These are phyloP conservation scores for Hypericum perforatum DNA, from an alignment of 345 rosid genomes.

Conservation along the genomic window DNA sequence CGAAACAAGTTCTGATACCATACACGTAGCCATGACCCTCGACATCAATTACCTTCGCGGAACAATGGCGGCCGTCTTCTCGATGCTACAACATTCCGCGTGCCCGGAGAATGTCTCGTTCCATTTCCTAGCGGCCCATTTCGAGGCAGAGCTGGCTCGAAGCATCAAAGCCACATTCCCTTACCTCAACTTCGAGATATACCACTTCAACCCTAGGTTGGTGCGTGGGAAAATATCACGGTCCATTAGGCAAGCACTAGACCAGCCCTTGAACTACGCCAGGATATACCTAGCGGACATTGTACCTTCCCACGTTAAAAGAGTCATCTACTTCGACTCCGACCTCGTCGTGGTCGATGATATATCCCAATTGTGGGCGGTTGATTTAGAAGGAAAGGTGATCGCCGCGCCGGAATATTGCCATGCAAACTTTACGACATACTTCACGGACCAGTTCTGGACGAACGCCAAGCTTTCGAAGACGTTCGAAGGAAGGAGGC, in stretches of 20 bases:
- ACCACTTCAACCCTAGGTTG: conserved; percentile 37
- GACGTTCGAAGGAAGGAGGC: conserved; percentile 39
- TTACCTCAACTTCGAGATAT: conserved; percentile 43
- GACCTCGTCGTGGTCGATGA: conserved; percentile 63
- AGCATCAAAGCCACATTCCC: conserved; percentile 50
- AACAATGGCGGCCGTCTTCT: conserved; percentile 59
- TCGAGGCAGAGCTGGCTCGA: conserved; percentile 27
- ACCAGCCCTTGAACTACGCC: conserved; percentile 58
- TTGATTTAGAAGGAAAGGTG: conserved; percentile 38
- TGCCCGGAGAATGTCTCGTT: conserved; percentile 56
- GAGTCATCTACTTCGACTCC: conserved; percentile 53
- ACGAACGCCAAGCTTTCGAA: conserved; percentile 26
- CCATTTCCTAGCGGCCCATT: conserved; percentile 48
- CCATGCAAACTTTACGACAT: conserved; percentile 43
- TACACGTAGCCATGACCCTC: conserved; percentile 56
- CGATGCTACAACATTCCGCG: conserved; percentile 43
- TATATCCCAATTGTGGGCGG: conserved; percentile 40
- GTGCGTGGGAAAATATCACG: conserved; percentile 48
- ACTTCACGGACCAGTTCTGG: conserved; percentile 50
- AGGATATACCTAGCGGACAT: conserved; percentile 58
- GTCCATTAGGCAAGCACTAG: conserved; percentile 49
- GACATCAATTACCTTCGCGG: conserved; percentile 64
- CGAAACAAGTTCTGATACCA: conserved; percentile 11
- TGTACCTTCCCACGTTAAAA: conserved; percentile 23
- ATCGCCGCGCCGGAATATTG: conserved; percentile 67